Evolutionary conservation across 2,329 filamentous ascomycete genomes (phyloP), one percentile per base, ranked within the genome.

Genomic region (Mariannaea elegans): DNA sequence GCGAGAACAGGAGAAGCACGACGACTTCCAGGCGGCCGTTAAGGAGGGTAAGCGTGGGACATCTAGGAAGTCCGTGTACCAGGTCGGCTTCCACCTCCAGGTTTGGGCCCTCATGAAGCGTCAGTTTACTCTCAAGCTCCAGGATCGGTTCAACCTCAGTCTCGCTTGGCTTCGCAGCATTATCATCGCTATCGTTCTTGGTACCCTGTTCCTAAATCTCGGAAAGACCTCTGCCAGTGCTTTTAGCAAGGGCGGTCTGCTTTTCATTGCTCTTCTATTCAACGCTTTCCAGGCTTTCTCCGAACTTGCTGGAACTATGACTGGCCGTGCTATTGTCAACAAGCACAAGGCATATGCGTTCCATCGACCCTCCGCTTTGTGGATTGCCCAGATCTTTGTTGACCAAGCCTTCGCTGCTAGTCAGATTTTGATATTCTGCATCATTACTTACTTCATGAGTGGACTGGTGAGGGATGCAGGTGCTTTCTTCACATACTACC

Each of bases 241-340:
- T 3, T 96, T 95, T 76, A 91, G 89, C 66, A 88, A 92, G 73
- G 92, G 92, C 63, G 92, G 92, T 79, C 84, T 94, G 1, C 80
- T 96, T 49, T 96, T 96, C 77, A 87, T 93, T 53, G 81, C 90
- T 19, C 84, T 96, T 2, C 78, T 96, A 4, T 94, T 94, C 82
- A 94, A 94, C 73, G 90, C 90, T n/a, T 94, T 96, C 76, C 89
- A 93, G 71, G 91, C 92, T 21, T 94, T 95, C 71, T 86, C 89
- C 0, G 92, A 96, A 74, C 77, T 97, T 0, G 90, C 84, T 0
- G 83, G 84, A 10, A 90, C 90, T 2, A 94, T 95, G 90, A 78
- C 88, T 14, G 91, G 90, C 1, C 84, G 93, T 8, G 83, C 88
- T 0, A 90, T 96, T 34, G 84, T 96, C 61, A 92, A 93, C 73